These are phyloP conservation scores for Pichia sp. DNA, from an alignment of 1,139 yeast genomes.

Conservation along the genomic window DNA sequence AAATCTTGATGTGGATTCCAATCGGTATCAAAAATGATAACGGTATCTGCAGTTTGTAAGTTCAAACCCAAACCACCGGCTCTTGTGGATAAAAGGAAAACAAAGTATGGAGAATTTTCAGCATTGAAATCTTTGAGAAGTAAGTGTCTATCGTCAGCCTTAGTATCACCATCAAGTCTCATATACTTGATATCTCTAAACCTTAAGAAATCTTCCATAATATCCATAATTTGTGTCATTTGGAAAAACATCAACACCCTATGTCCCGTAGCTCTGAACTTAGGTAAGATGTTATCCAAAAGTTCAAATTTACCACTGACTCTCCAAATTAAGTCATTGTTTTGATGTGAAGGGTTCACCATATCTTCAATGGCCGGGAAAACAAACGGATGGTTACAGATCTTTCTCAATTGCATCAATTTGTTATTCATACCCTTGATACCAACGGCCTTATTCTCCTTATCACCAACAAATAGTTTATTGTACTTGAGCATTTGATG, in stretches of 20 bases:
- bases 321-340: constrained; percentile 76
- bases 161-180: constrained; percentile 92
- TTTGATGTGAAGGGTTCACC: constrained; percentile 49
- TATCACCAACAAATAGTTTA: constrained; percentile 71
- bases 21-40: constrained; percentile 92
- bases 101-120: constrained; percentile 81
- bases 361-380: constrained; percentile 86
- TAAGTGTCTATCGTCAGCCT: constrained; percentile 88
- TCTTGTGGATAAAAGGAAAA: constrained; percentile 87
- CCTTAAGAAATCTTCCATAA: constrained; percentile 93
- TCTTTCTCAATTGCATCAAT: constrained; percentile 92
- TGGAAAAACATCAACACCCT: constrained; percentile 93
- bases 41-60: constrained; percentile 96
- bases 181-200: constrained; percentile 68
- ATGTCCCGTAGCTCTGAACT: constrained; percentile 80
- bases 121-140: constrained; percentile 82
- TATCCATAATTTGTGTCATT: constrained; percentile 98
- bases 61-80: constrained; percentile 98
- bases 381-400: constrained; percentile 96
- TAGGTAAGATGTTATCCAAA: constrained; percentile 81
- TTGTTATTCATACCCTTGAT: constrained; percentile 89
- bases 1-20: constrained; percentile 99
- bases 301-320: constrained; percentile 89
- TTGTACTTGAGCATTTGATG: constrained; percentile 88
- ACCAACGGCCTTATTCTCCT: constrained; percentile 53